These are phyloP conservation scores for Colletotrichum higginsianum DNA, from an alignment of 2,329 filamentous ascomycete species.

Conservation along the genomic window DNA sequence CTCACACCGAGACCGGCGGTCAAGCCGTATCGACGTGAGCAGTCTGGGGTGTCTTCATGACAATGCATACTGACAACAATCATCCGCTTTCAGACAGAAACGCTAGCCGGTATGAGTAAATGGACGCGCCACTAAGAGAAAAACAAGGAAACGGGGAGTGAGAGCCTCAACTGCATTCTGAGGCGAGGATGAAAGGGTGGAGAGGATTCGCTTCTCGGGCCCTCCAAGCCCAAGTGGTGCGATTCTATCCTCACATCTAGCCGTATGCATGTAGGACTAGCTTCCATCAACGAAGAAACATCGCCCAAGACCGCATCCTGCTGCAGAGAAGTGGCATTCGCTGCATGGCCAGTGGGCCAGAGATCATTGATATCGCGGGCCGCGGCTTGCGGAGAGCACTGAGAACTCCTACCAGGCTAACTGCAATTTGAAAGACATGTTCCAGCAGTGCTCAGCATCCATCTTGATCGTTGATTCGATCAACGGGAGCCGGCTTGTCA, in stretches of 20 bases:
- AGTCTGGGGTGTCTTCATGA: background rate
- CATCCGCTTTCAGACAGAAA: background rate
- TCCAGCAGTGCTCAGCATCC: too few relatives aligned
- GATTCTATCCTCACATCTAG: background rate
- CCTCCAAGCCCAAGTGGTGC: background rate
- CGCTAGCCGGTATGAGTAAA: constrained; percentile 4
- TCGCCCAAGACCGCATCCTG: background rate
- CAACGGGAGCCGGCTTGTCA: background rate
- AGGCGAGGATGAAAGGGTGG: background rate
- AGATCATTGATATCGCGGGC: constrained; percentile 16
- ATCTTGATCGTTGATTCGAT: background rate
- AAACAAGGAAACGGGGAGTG: background rate
- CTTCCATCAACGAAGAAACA: background rate
- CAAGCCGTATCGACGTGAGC: background rate
- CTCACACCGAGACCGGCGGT: constrained; percentile 24
- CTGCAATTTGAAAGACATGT: background rate
- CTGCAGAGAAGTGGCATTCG: background rate
- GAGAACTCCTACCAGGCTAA: background rate
- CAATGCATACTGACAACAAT: background rate
- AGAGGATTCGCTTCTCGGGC: background rate
- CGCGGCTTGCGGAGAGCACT: constrained; percentile 11
- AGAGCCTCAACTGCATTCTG: background rate
- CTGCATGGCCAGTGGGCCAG: background rate
- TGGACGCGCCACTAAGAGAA: constrained; percentile 1
- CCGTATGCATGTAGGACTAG: background rate